Evolutionary conservation across 2,329 filamentous ascomycete genomes (phyloP), one percentile per base, ranked within the genome.

Genomic region (Aspergillus transmontanensis): DNA sequence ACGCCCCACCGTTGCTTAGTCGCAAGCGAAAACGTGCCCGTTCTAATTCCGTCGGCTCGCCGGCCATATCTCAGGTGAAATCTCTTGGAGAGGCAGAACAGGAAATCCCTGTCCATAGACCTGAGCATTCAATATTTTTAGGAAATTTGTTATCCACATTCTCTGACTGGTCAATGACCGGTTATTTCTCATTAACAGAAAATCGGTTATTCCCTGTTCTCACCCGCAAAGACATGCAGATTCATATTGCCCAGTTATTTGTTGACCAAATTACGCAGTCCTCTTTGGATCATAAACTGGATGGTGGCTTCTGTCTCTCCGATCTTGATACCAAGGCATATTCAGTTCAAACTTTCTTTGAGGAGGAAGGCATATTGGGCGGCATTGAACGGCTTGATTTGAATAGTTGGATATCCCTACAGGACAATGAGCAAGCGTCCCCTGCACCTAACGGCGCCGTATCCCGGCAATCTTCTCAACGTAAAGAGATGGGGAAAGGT

Each of bases 191-290:
- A 39, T 60, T 76, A 19, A 69, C 71, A 23, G 72, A 77, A 51
- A 75, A 67, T 32, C 69, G 71, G 23, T 61, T 75, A 51, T 65
- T 70, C 4, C 76, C 79, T 6, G 70, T 73, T 6, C 72, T 80
- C 34, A 61, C 69, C 39, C 70, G 72, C 50, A 75, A 70, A 51
- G 79, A 80, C 54, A 71, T 74, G 45, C 73, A 78, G 32, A 72
- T 79, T 39, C 72, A 78, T 59, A 67, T 80, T 53, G 78, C 78
- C 16, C 79, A 81, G 61, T 63, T 81, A 9, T 62, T 81, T 26
- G 77, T 78, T 26, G 79, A 81, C 51, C 79, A 81, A 69, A 67
- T 81, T 54, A 80, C 78, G 3, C 80, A 81, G 65, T 81, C 80
- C 14, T 81, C 77, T n/a, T 69, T 82, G 12, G 66, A 74, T 39